Evolutionary conservation across 345 rosid genomes (phyloP).

Genomic region (Eucalyptus pauciflora): DNA sequence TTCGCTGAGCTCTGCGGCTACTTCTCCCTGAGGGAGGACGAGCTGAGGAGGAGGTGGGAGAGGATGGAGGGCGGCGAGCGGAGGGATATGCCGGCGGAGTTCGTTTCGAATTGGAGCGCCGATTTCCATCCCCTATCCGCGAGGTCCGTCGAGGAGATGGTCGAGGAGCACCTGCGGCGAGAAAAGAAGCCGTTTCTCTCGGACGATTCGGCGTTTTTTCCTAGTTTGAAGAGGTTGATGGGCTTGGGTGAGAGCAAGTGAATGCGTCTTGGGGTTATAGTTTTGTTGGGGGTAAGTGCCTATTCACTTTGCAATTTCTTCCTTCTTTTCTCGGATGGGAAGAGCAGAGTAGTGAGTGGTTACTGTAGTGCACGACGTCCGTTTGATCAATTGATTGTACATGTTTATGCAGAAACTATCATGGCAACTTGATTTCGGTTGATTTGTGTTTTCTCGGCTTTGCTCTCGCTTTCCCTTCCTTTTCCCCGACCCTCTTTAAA

Average conservation of each 20-base stretch:
- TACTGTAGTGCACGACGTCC: no score
- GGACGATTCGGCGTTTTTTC: conserved; percentile 22
- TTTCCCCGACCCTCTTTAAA: neutral
- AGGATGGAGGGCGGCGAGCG: conserved; percentile 49
- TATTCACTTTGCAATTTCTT: neutral
- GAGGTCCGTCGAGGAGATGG: conserved; percentile 54
- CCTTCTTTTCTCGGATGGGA: neutral
- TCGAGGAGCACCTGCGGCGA: conserved; percentile 45
- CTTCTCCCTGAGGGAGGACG: conserved; percentile 30
- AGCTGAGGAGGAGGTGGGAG: conserved; percentile 42
- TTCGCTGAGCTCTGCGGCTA: conserved; percentile 52
- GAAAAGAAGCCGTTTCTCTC: neutral
- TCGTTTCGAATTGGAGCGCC: conserved; percentile 49
- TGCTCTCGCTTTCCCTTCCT: neutral
- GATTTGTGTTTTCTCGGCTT: neutral
- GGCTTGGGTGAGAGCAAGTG: conserved; percentile 22
- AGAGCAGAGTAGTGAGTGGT: neutral
- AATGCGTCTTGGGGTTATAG: neutral
- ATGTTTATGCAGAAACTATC: no score
- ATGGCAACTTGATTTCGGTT: no score
- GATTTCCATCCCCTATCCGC: conserved; percentile 67
- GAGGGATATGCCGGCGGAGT: conserved; percentile 32
- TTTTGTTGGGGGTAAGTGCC: neutral
- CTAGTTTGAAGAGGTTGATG: conserved; percentile 53
- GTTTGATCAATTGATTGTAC: no score